Conservation (phyloP, 78 protist genomes). For the Dictyostelium discoideum region dicty_2.7 NC_007088.5:6004501-6005000, state of each 20-base stretch:
- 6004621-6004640: not conserved
- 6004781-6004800: not conserved
- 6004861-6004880: not conserved
- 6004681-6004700: not conserved
- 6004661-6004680: not conserved
- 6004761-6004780: not conserved
- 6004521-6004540: not conserved
- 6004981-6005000: slow-evolving; percentile 35
- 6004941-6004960: not conserved
- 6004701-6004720: not conserved
- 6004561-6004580: not conserved
- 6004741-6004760: not conserved
- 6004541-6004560: not conserved
- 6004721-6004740: not conserved
- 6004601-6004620: not conserved
- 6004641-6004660: not conserved
- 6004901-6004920: not conserved
- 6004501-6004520: not conserved
- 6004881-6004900: not conserved
- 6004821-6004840: not conserved
- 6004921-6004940: not conserved
- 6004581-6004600: not conserved
- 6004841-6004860: not conserved
- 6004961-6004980: not conserved
- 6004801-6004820: not conserved